phyloP scores from a whole-genome alignment of 768 basidiomycete species.

The Tricholoma furcatifolium region DNA sequence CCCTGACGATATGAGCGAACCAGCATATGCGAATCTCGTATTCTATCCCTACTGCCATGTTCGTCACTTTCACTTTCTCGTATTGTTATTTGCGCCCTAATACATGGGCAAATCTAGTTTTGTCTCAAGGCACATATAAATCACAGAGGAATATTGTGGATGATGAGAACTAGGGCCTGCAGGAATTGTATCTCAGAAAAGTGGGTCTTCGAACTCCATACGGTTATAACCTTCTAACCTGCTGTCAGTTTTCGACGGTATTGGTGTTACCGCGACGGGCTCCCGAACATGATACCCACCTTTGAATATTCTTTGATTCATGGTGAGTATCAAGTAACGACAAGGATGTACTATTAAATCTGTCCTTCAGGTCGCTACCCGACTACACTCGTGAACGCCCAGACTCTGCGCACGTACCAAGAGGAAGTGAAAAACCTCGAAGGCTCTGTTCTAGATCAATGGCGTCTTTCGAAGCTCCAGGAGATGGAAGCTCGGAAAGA shows the following conservation, averaged over 20 bases:
- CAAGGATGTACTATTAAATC: too few relatives aligned
- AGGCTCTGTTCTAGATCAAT: conserved; percentile 3
- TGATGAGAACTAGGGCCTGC: conserved; percentile 14
- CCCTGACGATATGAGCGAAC: conserved; percentile 25
- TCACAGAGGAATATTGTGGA: conserved; percentile 14
- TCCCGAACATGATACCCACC: background rate
- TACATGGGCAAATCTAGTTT: conserved; percentile 1
- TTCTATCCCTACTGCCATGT: conserved; percentile 21
- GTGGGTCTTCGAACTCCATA: background rate
- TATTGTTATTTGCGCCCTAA: background rate
- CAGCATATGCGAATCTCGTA: conserved; percentile 21
- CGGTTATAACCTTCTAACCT: background rate
- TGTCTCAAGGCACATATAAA: conserved; percentile 6
- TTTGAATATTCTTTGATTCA: background rate
- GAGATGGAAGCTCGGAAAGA: background rate
- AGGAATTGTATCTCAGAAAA: conserved; percentile 17
- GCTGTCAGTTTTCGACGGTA: background rate
- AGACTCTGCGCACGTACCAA: background rate
- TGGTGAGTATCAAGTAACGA: background rate
- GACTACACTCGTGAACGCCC: background rate
- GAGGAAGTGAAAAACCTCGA: background rate
- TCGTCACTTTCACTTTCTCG: background rate
- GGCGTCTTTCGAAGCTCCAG: conserved; percentile 5
- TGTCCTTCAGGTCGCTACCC: too few relatives aligned
- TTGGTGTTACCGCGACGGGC: too few relatives aligned